Evolutionary conservation across 2,329 filamentous ascomycete genomes (phyloP), one percentile per base, ranked within the genome.

Genomic region (Thermoascus crustaceus): DNA sequence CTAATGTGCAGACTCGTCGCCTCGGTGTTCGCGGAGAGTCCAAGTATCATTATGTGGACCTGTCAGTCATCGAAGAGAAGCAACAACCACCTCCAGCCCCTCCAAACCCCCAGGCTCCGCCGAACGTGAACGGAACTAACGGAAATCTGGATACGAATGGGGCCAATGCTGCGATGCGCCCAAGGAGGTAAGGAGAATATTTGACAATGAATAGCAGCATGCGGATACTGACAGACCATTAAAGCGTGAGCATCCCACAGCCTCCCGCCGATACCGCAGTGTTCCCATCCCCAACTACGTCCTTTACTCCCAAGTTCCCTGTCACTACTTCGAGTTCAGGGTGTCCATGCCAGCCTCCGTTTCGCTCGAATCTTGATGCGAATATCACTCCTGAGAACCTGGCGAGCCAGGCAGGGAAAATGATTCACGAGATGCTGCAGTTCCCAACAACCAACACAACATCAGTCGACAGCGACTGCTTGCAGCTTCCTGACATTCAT

Each of bases 1-100:
- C 91, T 0, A 89, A 88, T 26, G 80, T 98, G 14, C 89, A 94
- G 63, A 98, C 91, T 20, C 76, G 91, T 40, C 77, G 91, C 45
- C 71, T 98, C 8, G 91, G 91, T 43, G 88, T 96, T 30, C 79
- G 91, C 35, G 91, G 91, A 45, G 89, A 96, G 65, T 98, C 91
- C 9, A 98, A 98, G 58, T 98, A 98, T 59, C 91, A 98, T 61
- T 98, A 98, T 41, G 67, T 71, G 31, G 67, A 71, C 44, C 50
- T 71, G 39, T 66, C 65, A 2, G 59, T 71, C 27, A 62, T 65
- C 18, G 63, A 66, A 38, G 62, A 65, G 40, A 63, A 65, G 38
- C 58, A 61, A 35, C 57, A 60, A 32, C 53, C 54, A 39, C 48
- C 46, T n/a, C 39, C 43, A 5, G 40, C 49, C 5, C 32, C 18